phyloP scores from a whole-genome alignment of 1,284 basidiomycete species.

The Anthracocystis panici-leucophaei region DNA sequence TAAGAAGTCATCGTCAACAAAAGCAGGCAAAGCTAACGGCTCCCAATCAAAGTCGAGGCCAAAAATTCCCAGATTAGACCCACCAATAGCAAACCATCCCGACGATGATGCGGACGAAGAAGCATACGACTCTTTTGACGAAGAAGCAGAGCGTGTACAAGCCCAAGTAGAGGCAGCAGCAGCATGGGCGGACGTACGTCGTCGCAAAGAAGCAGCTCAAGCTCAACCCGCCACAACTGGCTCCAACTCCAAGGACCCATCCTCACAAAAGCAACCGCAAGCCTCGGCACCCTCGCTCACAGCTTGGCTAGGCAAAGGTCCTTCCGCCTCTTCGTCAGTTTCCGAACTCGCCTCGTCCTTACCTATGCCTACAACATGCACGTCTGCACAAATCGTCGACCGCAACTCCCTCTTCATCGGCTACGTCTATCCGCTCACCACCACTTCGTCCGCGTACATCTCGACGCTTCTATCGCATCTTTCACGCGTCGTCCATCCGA shows the following conservation, averaged over 20 bases:
- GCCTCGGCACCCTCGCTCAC: slow-evolving; percentile 33
- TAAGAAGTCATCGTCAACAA: slow-evolving; percentile 3
- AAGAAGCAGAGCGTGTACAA: slow-evolving; percentile 42
- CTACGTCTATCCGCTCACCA: slow-evolving; percentile 63
- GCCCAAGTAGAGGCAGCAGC: slow-evolving; percentile 41
- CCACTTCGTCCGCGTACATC: slow-evolving; percentile 38
- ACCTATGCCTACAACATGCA: slow-evolving; percentile 56
- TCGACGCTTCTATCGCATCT: slow-evolving; percentile 59
- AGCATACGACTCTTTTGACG: slow-evolving; percentile 27
- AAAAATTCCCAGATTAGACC: slow-evolving; percentile 6
- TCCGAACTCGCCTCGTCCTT: slow-evolving; percentile 41
- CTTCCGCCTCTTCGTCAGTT: slow-evolving; percentile 40
- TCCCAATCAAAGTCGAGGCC: slow-evolving; percentile 20
- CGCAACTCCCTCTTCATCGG: slow-evolving; percentile 66
- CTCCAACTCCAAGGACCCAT: background rate
- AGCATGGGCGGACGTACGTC: slow-evolving; percentile 40
- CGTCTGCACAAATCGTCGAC: slow-evolving; percentile 59
- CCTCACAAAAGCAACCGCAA: background rate
- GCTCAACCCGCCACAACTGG: background rate
- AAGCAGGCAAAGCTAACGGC: background rate
- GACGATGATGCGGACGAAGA: slow-evolving; percentile 10
- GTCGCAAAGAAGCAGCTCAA: slow-evolving; percentile 29
- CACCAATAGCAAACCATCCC: background rate
- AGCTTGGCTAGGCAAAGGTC: slow-evolving; percentile 52
- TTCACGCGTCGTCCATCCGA: slow-evolving; percentile 60